phyloP scores from a whole-genome alignment of 2,329 filamentous ascomycete species.

The Penicillium sp. region DNA sequence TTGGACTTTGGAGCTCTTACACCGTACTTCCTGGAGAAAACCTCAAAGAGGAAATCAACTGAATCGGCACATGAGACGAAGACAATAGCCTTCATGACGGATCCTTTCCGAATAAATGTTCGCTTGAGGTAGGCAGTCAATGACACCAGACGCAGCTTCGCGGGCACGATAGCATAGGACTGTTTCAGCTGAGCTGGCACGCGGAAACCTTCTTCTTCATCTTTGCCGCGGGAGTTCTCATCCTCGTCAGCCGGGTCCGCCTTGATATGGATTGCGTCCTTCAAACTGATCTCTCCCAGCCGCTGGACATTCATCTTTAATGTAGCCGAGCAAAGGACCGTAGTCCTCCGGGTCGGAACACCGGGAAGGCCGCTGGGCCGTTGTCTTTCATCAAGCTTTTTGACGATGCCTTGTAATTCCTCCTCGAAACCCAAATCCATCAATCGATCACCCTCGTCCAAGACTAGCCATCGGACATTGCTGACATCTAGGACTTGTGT shows the following conservation, averaged over 20 bases:
- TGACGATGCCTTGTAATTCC: constrained; percentile 84
- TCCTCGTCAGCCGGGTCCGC: constrained; percentile 61
- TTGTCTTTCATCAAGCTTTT: constrained; percentile 69
- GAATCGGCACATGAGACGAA: constrained; percentile 97
- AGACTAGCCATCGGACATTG: constrained; percentile 86
- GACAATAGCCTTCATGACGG: constrained; percentile 94
- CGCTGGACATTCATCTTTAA: constrained; percentile 98
- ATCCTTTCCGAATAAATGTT: constrained; percentile 82
- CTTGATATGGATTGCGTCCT: constrained; percentile 85
- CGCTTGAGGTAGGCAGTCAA: constrained; percentile 81
- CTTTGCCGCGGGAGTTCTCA: constrained; percentile 48
- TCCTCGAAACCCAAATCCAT: constrained; percentile 99
- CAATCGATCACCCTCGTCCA: constrained; percentile 95
- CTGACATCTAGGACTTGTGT: constrained; percentile 86
- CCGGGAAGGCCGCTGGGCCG: constrained; percentile 63
- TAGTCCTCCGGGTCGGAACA: constrained; percentile 73
- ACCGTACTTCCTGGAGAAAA: constrained; percentile 59
- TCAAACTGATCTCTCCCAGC: constrained; percentile 90
- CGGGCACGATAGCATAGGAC: constrained; percentile 80
- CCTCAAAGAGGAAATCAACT: constrained; percentile 92
- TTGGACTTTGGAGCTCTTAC: constrained; percentile 24
- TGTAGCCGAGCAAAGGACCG: constrained; percentile 91
- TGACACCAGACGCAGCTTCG: constrained; percentile 88
- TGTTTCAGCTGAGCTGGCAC: constrained; percentile 94
- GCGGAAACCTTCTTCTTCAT: constrained; percentile 64